phyloP scores from a whole-genome alignment of 2,329 filamentous ascomycete genomes.

The Colletotrichum sublineola region DNA sequence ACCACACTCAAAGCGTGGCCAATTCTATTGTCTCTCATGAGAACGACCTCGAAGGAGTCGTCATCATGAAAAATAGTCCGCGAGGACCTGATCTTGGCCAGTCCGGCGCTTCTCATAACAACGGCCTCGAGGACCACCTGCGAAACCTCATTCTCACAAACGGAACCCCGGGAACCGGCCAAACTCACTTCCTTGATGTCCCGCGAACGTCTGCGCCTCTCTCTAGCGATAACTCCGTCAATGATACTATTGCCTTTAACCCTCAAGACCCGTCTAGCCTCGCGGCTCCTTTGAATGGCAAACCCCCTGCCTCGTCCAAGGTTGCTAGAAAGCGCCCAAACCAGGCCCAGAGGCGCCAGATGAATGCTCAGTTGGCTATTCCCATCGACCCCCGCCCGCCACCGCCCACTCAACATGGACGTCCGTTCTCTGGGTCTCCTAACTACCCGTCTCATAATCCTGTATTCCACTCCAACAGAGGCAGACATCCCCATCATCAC shows the following conservation, averaged over 20 bases:
- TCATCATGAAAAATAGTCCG: constrained; percentile 31
- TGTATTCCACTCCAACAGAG: constrained; percentile 12
- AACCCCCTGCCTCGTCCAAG: constrained; percentile 49
- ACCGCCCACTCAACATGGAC: constrained; percentile 43
- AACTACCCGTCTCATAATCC: constrained; percentile 46
- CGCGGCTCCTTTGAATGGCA: constrained; percentile 53
- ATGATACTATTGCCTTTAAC: background rate
- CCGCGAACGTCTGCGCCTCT: constrained; percentile 33
- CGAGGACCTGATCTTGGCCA: constrained; percentile 5
- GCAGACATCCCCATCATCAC: constrained; percentile 19
- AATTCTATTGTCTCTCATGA: constrained; percentile 20
- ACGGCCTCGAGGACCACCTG: constrained; percentile 68
- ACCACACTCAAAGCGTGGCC: constrained; percentile 25
- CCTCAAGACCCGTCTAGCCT: background rate
- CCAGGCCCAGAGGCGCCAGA: constrained; percentile 73
- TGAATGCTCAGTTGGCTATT: constrained; percentile 71
- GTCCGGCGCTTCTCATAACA: constrained; percentile 54
- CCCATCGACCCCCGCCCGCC: constrained; percentile 63
- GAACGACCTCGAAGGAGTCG: background rate
- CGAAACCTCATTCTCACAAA: constrained; percentile 72
- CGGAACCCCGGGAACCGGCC: constrained; percentile 48
- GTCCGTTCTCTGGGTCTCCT: constrained; percentile 47
- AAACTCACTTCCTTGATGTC: constrained; percentile 43
- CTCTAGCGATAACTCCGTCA: background rate
- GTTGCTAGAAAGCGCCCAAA: constrained; percentile 67